These are phyloP conservation scores for Diaporthe australafricana DNA, from an alignment of 2,329 filamentous ascomycete species.

Conservation along the genomic window DNA sequence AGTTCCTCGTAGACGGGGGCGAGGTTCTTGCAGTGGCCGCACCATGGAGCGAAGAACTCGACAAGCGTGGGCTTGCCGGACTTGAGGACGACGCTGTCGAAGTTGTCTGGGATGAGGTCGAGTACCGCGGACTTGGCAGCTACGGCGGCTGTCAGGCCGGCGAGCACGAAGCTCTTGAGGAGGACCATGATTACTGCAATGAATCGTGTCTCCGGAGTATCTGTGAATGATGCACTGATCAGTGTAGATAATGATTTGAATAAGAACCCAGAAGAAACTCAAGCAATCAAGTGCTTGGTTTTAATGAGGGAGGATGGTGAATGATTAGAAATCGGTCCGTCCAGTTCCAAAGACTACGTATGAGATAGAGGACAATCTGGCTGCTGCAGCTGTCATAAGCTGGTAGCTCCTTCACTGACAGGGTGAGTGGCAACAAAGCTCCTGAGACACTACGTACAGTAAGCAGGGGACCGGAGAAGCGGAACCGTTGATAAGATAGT, in stretches of 20 bases:
- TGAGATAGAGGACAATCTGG: conserved; percentile 36
- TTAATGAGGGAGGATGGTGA: conserved; percentile 13
- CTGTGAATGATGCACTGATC: conserved; percentile 8
- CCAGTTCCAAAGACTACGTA: conserved; percentile 8
- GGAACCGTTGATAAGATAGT: neutral
- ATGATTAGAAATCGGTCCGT: conserved; percentile 50
- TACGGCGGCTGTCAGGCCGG: conserved; percentile 65
- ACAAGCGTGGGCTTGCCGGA: conserved; percentile 96
- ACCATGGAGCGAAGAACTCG: conserved; percentile 99
- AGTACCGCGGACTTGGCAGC: conserved; percentile 85
- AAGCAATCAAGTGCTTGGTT: conserved; percentile 19
- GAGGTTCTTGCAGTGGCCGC: conserved; percentile 98
- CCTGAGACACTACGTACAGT: neutral
- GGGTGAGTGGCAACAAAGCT: conserved; percentile 20
- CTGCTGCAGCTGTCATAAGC: conserved; percentile 24
- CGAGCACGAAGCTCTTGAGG: conserved; percentile 70
- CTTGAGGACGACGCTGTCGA: conserved; percentile 88
- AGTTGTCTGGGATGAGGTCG: conserved; percentile 90
- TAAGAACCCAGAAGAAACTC: conserved; percentile 23
- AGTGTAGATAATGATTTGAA: conserved; percentile 1
- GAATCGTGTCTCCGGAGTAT: neutral
- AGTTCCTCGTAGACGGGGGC: conserved; percentile 96
- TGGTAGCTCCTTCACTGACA: conserved; percentile 21
- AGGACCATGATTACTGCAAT: conserved; percentile 62
- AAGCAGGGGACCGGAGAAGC: neutral